Conservation (phyloP, 257 asterid species). For the Lycium barbarum region DNA sequence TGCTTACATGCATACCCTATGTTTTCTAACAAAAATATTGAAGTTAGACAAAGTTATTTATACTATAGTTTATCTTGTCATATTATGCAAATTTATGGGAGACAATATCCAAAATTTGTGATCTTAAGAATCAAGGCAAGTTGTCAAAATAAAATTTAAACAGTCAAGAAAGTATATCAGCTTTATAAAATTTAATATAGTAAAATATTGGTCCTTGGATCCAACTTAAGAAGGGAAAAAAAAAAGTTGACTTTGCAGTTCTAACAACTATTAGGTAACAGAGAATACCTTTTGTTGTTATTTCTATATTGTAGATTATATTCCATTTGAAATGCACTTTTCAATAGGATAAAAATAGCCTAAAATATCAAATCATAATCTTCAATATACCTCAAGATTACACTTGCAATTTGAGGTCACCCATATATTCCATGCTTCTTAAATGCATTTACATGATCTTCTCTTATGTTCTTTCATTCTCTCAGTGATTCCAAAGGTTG, state of each 20-base stretch:
- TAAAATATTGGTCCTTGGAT: neutral
- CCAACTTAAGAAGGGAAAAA: neutral
- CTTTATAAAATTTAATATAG: neutral
- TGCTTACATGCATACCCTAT: neutral
- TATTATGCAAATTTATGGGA: neutral
- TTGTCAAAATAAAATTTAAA: neutral
- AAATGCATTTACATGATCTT: constrained; percentile 17
- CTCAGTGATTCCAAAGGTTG: neutral
- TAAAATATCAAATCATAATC: neutral
- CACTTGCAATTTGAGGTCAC: neutral
- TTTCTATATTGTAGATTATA: neutral
- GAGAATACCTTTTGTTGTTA: neutral
- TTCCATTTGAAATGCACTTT: neutral
- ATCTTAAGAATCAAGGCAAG: neutral
- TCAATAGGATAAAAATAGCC: neutral
- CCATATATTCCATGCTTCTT: constrained; percentile 10
- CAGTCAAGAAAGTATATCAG: neutral
- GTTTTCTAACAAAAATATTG: neutral
- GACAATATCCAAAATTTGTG: neutral
- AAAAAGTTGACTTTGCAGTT: neutral
- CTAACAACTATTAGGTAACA: neutral
- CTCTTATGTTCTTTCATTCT: neutral
- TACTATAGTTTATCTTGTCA: neutral
- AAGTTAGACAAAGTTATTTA: neutral
- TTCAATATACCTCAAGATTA: neutral